Evolutionary conservation across 331 rosid species (phyloP).

Genomic region (Ulmus americana): DNA sequence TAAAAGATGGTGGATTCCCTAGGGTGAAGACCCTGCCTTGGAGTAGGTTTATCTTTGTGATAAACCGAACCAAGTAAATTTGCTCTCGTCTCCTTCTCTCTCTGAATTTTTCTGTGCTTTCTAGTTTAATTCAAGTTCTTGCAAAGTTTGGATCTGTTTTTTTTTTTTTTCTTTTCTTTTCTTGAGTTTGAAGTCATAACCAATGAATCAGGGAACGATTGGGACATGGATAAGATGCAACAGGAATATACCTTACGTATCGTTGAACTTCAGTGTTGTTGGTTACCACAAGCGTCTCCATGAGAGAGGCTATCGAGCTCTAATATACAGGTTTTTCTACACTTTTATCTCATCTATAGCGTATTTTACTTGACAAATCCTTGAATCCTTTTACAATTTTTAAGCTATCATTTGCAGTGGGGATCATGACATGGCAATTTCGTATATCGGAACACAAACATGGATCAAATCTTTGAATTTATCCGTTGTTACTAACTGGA

Average conservation of each 20-base stretch:
- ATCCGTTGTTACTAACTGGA: conserved; percentile 2
- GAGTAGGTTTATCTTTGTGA: neutral
- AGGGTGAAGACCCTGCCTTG: no score
- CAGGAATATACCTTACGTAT: neutral
- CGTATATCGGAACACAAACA: conserved; percentile 21
- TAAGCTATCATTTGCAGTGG: conserved; percentile 1
- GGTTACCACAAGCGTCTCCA: conserved; percentile 17
- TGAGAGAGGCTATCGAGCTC: conserved; percentile 13
- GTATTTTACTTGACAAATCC: neutral
- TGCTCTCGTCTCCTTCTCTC: no score
- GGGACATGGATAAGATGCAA: conserved; percentile 22
- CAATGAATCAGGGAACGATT: conserved; percentile 7
- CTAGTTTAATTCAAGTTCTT: no score
- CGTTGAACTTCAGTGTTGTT: neutral
- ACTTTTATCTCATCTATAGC: neutral
- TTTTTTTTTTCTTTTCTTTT: no score
- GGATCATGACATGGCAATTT: conserved; percentile 23
- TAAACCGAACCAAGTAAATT: no score
- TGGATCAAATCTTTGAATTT: conserved; percentile 28
- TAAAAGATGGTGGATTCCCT: no score
- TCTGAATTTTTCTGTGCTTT: no score
- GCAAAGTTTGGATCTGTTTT: no score
- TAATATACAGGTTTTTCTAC: conserved; percentile 23
- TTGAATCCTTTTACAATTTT: neutral
- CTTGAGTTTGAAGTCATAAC: no score